phyloP scores from a whole-genome alignment of 176 grass and related monocot genomes.

The Oryza rufipogon region DNA sequence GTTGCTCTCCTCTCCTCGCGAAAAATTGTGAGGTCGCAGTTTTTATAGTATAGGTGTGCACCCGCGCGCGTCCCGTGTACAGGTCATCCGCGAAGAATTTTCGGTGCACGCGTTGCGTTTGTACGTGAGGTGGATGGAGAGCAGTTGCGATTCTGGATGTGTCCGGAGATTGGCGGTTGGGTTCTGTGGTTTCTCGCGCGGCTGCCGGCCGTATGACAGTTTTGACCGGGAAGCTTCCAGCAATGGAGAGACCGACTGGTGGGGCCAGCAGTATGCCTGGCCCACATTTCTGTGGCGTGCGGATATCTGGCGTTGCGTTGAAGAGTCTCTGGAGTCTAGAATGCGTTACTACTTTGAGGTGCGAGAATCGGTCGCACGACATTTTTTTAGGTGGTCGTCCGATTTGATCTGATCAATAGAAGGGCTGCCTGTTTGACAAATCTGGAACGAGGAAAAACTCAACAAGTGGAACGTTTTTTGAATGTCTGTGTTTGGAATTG shows the following conservation, averaged over 20 bases:
- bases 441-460: neutral
- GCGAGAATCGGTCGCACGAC: neutral
- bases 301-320: neutral
- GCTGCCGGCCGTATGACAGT: conserved; percentile 16
- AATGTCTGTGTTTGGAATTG: neutral
- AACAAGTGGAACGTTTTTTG: neutral
- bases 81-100: neutral
- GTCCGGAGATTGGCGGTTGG: conserved; percentile 23
- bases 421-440: neutral
- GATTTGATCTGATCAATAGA: conserved; percentile 18
- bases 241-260: neutral
- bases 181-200: neutral
- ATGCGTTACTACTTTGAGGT: neutral
- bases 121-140: neutral
- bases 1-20: conserved; percentile 10
- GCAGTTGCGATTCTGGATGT: neutral
- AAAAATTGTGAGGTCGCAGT: too few relatives aligned
- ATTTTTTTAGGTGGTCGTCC: neutral
- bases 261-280: neutral
- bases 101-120: conserved; percentile 10
- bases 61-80: neutral
- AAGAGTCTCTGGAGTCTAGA: neutral
- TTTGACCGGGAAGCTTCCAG: conserved; percentile 47
- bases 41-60: conserved; percentile 54
- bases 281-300: neutral